phyloP scores from a whole-genome alignment of 495 filamentous ascomycete genomes.

The Lindgomyces ingoldianus region DNA sequence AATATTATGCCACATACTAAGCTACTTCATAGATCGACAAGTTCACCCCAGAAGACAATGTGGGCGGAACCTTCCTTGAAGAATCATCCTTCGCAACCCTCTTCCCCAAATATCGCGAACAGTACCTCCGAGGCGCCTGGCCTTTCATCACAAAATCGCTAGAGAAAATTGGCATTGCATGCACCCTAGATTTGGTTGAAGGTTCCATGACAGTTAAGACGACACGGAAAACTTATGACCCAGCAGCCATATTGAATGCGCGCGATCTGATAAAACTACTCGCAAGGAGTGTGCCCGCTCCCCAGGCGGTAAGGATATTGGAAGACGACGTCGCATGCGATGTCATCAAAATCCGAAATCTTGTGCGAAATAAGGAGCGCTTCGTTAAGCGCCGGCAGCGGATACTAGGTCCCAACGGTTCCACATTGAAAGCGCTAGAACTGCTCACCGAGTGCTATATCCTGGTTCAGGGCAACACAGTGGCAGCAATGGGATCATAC shows the following conservation, averaged over 20 bases:
- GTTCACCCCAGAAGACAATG: conserved; percentile 84
- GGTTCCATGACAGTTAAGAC: conserved; percentile 96
- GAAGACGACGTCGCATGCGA: conserved; percentile 88
- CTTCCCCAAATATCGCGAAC: conserved; percentile 97
- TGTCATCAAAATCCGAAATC: conserved; percentile 88
- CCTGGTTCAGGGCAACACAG: conserved; percentile 95
- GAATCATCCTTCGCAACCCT: conserved; percentile 87
- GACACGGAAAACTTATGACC: conserved; percentile 92
- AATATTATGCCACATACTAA: conserved; percentile 33
- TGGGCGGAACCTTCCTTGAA: conserved; percentile 81
- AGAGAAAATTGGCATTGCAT: conserved; percentile 79
- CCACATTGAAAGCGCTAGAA: conserved; percentile 90
- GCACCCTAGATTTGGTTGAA: conserved; percentile 90
- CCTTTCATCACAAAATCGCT: conserved; percentile 75
- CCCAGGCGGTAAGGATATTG: conserved; percentile 89
- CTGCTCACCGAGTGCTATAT: conserved; percentile 93
- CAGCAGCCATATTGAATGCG: conserved; percentile 90
- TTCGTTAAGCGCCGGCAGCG: conserved; percentile 95
- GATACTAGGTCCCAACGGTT: conserved; percentile 81
- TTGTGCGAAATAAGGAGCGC: conserved; percentile 92
- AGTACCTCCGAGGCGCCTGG: conserved; percentile 91
- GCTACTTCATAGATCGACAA: conserved; percentile 57
- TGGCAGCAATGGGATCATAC: conserved; percentile 84
- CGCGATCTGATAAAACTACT: conserved; percentile 92
- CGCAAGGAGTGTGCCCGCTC: conserved; percentile 86